These are phyloP conservation scores for Colletotrichum aenigma DNA, from an alignment of 2,329 filamentous ascomycete species.

Conservation along the genomic window DNA sequence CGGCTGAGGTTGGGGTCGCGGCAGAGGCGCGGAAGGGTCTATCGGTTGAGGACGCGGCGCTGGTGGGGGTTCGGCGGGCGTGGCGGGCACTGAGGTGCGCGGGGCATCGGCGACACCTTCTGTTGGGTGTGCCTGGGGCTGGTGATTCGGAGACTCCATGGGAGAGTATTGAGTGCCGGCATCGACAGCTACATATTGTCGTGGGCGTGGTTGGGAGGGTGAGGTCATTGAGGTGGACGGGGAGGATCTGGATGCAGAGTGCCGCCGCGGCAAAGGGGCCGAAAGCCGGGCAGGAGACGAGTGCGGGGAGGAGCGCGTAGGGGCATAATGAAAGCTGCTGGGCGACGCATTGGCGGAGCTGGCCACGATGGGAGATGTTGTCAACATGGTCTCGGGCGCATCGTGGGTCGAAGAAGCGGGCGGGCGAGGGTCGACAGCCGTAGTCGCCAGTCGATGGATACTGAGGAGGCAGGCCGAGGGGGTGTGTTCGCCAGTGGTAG, in stretches of 20 bases:
- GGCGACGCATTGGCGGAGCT: conserved; percentile 58
- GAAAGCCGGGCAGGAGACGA: conserved; percentile 45
- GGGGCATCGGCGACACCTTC: conserved; percentile 26
- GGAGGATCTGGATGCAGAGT: conserved; percentile 34
- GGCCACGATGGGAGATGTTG: conserved; percentile 58
- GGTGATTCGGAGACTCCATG: conserved; percentile 39
- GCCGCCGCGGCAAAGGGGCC: conserved; percentile 44
- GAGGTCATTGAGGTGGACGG: conserved; percentile 35
- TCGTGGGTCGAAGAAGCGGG: conserved; percentile 33
- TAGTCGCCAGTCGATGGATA: not conserved
- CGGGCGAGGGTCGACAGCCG: not conserved
- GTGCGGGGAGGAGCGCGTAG: conserved; percentile 46
- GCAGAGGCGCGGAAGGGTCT: conserved; percentile 11
- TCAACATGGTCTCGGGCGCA: conserved; percentile 62
- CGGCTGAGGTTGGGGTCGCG: conserved; percentile 13
- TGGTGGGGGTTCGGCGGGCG: conserved; percentile 26
- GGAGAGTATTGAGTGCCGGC: conserved; percentile 54
- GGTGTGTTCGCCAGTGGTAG: not conserved
- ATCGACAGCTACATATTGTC: conserved; percentile 51
- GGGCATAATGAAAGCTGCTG: conserved; percentile 52
- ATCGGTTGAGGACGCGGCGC: conserved; percentile 20
- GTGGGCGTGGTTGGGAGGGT: conserved; percentile 29
- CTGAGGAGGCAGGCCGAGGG: not conserved
- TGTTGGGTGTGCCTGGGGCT: not conserved
- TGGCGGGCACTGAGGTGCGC: conserved; percentile 24